Percentiles rank a stretch among this genome's conserved stretches.
Conservation (phyloP, 306 rosid species). For the Begonia loranthoides region DNA sequence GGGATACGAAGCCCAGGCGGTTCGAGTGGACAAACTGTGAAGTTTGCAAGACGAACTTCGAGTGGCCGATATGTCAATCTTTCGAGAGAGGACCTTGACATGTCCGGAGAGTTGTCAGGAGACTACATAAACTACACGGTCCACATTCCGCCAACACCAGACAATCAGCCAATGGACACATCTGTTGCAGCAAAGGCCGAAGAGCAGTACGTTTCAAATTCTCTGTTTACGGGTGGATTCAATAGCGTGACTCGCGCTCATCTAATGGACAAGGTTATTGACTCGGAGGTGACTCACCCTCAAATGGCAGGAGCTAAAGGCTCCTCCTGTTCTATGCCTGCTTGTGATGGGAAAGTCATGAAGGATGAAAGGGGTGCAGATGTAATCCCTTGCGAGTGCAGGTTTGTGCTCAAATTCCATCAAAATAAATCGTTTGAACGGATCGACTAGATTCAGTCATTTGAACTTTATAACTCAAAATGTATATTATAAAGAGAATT, state of each 20-base stretch:
- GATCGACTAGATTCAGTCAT: too few relatives aligned
- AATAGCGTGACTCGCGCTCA: slow-evolving; percentile 82
- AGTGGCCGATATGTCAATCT: slow-evolving; percentile 72
- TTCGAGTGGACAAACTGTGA: slow-evolving; percentile 39
- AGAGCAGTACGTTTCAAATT: slow-evolving; percentile 81
- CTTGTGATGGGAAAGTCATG: slow-evolving; percentile 84
- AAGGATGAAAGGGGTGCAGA: slow-evolving; percentile 83
- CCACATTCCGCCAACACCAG: slow-evolving; percentile 84
- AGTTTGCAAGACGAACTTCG: slow-evolving; percentile 73
- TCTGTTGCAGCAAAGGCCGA: slow-evolving; percentile 72
- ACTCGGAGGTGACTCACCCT: slow-evolving; percentile 76
- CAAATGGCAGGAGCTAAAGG: slow-evolving; percentile 97
- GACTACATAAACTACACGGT: slow-evolving; percentile 86
- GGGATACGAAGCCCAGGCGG: slow-evolving; percentile 32
- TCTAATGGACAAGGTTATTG: slow-evolving; percentile 87
- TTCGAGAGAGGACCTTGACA: slow-evolving; percentile 82
- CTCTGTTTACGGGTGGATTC: slow-evolving; percentile 81
- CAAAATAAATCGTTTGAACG: background rate
- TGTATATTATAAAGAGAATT: too few relatives aligned
- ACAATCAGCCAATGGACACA: slow-evolving; percentile 67
- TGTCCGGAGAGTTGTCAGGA: slow-evolving; percentile 51
- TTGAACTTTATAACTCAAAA: too few relatives aligned
- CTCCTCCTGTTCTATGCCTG: slow-evolving; percentile 52
- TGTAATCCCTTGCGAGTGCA: slow-evolving; percentile 75
- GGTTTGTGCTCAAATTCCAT: slow-evolving; percentile 24